Conservation (phyloP, 73 alveolate genomes). For the Symbiodinium natans region DNA sequence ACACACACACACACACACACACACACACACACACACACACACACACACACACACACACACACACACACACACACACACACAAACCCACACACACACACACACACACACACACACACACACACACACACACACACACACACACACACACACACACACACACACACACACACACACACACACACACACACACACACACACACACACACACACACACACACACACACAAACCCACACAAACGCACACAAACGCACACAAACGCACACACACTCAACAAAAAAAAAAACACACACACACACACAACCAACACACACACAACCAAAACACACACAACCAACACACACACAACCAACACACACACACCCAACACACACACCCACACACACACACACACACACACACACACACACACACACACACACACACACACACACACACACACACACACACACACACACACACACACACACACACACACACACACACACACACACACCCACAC, state of each 20-base stretch:
- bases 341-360: too few species aligned
- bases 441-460: background rate
- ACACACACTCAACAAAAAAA: too few species aligned
- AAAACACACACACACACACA: too few species aligned
- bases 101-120: background rate
- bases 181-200: background rate
- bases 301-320: too few species aligned
- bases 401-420: slow-evolving; percentile 5
- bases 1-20: background rate
- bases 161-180: background rate
- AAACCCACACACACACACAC: too few species aligned
- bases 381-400: background rate
- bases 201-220: background rate
- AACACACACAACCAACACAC: too few species aligned
- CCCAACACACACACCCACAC: too few species aligned
- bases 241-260: too few species aligned
- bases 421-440: background rate
- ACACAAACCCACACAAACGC: too few species aligned
- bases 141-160: background rate
- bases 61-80: too few species aligned
- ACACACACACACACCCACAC: too few species aligned
- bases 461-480: background rate
- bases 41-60: slow-evolving; percentile 5
- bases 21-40: slow-evolving; percentile 3
- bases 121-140: background rate